Conservation (phyloP, 441 rosid species). For the Mallotus repandus region DNA sequence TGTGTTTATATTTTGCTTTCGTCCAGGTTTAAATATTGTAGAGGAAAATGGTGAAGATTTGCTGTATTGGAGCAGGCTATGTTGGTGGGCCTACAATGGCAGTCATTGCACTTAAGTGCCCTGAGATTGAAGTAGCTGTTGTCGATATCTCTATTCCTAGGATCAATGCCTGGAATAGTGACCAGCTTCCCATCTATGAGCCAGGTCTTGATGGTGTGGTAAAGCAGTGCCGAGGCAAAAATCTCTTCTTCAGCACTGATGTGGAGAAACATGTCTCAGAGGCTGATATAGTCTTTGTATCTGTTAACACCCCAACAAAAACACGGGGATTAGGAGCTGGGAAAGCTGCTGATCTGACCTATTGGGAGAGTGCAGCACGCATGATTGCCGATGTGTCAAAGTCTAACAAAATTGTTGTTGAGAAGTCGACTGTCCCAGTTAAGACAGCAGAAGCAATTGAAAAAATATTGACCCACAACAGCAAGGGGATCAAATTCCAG, state of each 20-base stretch:
- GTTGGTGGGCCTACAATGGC: slow-evolving; percentile 98
- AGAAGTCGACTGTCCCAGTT: slow-evolving; percentile 95
- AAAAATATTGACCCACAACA: slow-evolving; percentile 82
- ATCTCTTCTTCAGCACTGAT: slow-evolving; percentile 80
- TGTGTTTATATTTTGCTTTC: not conserved
- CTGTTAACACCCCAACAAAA: slow-evolving; percentile 93
- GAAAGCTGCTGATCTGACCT: slow-evolving; percentile 93
- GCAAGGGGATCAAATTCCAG: slow-evolving; percentile 94
- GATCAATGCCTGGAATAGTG: slow-evolving; percentile 85
- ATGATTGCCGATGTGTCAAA: slow-evolving; percentile 93
- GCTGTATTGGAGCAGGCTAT: slow-evolving; percentile 94
- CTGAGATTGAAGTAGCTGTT: slow-evolving; percentile 75
- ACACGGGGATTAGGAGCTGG: slow-evolving; percentile 96
- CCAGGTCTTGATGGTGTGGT: slow-evolving; percentile 86
- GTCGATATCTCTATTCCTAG: slow-evolving; percentile 78
- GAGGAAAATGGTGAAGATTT: slow-evolving; percentile 87
- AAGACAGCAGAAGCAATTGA: slow-evolving; percentile 96
- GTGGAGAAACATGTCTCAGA: slow-evolving; percentile 83
- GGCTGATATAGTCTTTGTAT: slow-evolving; percentile 87
- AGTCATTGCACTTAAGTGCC: slow-evolving; percentile 84
- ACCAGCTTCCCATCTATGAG: slow-evolving; percentile 81
- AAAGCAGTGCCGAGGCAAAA: slow-evolving; percentile 74
- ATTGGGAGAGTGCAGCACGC: slow-evolving; percentile 98
- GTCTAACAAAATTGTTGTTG: slow-evolving; percentile 90
- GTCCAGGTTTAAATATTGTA: slow-evolving; percentile 26